Base-by-base conservation (phyloP, 805 yeast genomes). In the Clavispora carvajalis region DNA sequence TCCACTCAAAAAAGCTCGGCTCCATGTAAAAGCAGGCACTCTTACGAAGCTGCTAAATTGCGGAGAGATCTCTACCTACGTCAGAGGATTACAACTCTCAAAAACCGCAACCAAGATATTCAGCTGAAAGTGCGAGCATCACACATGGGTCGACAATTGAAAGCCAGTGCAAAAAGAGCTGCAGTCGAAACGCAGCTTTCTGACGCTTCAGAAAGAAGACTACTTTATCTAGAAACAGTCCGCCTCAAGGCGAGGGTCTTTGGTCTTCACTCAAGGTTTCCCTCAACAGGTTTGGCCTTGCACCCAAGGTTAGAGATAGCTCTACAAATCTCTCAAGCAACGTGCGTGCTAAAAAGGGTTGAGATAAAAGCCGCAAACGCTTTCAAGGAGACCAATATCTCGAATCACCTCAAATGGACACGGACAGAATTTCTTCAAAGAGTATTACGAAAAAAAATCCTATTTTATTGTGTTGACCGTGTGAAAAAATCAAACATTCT, bases 91-190 rank as follows among this genome's bases (percentile, higher is more conserved):
- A 29, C 18, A 12, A 13, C 33, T 4, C 22, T 37, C 28, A 25
- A 36, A 11, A 35, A 22, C 12, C 30, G 21, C 30, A 37, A 31
- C 31, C 31, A 28, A 21, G 33, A 24, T n/a, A 29, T 29, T 10
- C 31, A 28, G 34, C 17, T n/a, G 12, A 37, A 37, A 23, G 40
- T 30, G 6, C 30, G 19, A 9, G 24, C 17, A 2, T 22, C 22
- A 3, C 10, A 26, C 11, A 7, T 7, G 22, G 21, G 22, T 11
- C 30, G 18, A 21, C 16, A 37, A 18, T 10, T 24, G 9, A 12
- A 31, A 18, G 25, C 24, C 5, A 12, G 15, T n/a, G 10, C 17
- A 10, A 31, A 36, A 18, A 15, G 16, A 7, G 28, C 11, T 5
- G 22, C 22, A 7, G 24, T 31, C 30, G 18, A 18, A 1, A 12